phyloP scores from a whole-genome alignment of 371 early-diverging fungal species.

The Actinomucor elegans region DNA sequence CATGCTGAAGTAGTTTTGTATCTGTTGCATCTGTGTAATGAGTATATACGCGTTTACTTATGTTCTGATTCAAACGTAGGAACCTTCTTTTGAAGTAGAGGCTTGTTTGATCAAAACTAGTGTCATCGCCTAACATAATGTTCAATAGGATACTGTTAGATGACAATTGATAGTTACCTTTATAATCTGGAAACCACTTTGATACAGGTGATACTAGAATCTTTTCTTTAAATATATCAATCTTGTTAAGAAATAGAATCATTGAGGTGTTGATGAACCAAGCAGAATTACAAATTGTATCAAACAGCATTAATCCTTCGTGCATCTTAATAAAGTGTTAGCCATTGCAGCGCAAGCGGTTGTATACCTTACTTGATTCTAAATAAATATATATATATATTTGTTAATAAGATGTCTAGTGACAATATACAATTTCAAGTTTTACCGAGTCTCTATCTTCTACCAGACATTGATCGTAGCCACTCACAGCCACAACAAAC shows the following conservation, averaged over 20 bases:
- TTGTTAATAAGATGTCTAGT: no score
- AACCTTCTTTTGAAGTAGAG: conserved; percentile 40
- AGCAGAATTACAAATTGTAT: conserved; percentile 70
- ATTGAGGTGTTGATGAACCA: conserved; percentile 78
- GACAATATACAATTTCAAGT: no score
- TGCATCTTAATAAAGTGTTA: conserved; percentile 54
- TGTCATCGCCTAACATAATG: conserved; percentile 15
- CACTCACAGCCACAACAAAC: conserved; percentile 73
- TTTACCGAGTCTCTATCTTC: conserved; percentile 79
- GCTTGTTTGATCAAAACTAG: conserved; percentile 22
- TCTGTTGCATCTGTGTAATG: conserved; percentile 66
- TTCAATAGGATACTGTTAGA: no score
- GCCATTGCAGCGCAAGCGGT: not conserved
- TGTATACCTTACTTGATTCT: conserved; percentile 20
- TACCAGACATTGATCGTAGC: conserved; percentile 75
- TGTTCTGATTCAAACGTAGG: conserved; percentile 34
- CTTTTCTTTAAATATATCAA: conserved; percentile 77
- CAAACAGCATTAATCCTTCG: conserved; percentile 78
- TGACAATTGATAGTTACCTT: no score
- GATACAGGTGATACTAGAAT: conserved; percentile 67
- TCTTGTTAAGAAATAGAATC: conserved; percentile 84
- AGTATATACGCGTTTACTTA: conserved; percentile 54
- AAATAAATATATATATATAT: no score
- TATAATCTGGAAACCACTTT: conserved; percentile 87
- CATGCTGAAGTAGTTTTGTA: conserved; percentile 54